phyloP scores from a whole-genome alignment of 2,329 filamentous ascomycete species.

The Exserohilum turcica region DNA sequence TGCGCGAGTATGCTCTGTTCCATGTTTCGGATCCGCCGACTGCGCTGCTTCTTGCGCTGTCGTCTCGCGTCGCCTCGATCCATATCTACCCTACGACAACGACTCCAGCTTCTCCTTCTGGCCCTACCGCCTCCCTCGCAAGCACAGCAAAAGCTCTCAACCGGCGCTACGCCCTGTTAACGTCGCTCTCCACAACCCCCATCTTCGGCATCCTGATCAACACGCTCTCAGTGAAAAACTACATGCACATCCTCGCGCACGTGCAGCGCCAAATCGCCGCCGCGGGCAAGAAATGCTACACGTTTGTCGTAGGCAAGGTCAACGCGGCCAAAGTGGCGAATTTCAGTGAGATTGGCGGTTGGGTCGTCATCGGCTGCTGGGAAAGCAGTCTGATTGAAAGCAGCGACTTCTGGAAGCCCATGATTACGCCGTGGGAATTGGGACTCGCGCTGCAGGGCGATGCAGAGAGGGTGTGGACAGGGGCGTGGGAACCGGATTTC shows the following conservation, averaged over 20 bases:
- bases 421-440: constrained; percentile 95
- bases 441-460: constrained; percentile 77
- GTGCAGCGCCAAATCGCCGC: constrained; percentile 73
- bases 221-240: constrained; percentile 89
- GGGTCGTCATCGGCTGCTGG: constrained; percentile 98
- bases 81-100: constrained; percentile 72
- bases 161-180: constrained; percentile 85
- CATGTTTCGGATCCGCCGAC: constrained; percentile 82
- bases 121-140: constrained; percentile 50
- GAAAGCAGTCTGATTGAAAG: constrained; percentile 92
- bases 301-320: constrained; percentile 94
- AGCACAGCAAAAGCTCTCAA: constrained; percentile 67
- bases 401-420: constrained; percentile 83
- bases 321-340: constrained; percentile 97
- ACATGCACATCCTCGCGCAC: constrained; percentile 77
- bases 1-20: constrained; percentile 76
- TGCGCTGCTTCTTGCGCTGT: constrained; percentile 83
- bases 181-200: constrained; percentile 76
- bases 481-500: constrained; percentile 88
- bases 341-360: constrained; percentile 92
- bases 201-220: constrained; percentile 96
- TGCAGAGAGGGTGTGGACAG: constrained; percentile 79
- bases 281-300: constrained; percentile 93
- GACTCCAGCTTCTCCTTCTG: constrained; percentile 15
- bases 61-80: constrained; percentile 77